phyloP scores from a whole-genome alignment of 2,329 filamentous ascomycete species.

The Pseudomassariella vexata region DNA sequence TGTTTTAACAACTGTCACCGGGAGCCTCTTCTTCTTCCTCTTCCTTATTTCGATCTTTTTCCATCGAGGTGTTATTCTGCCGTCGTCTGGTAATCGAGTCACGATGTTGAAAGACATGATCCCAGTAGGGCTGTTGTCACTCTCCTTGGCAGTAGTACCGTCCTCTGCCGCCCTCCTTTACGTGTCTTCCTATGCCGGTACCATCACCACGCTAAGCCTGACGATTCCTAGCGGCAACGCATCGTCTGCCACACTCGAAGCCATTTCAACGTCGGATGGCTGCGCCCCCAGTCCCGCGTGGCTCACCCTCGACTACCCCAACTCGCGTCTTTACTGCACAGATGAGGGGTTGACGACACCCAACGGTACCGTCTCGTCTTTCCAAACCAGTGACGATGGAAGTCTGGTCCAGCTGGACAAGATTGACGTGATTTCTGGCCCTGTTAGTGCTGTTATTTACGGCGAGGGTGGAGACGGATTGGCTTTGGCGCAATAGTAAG shows the following conservation, averaged over 20 bases:
- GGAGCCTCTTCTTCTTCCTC: no score
- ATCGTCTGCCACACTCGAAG: constrained; percentile 29
- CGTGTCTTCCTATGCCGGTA: constrained; percentile 42
- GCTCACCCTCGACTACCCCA: constrained; percentile 46
- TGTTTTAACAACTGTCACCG: no score
- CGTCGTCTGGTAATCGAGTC: no score
- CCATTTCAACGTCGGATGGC: constrained; percentile 25
- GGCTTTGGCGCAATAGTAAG: constrained; percentile 41
- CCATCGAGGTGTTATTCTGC: no score
- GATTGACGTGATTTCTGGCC: constrained; percentile 29
- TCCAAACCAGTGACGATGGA: constrained; percentile 30
- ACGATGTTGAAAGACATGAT: constrained; percentile 21
- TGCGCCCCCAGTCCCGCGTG: constrained; percentile 51
- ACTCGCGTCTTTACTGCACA: constrained; percentile 46
- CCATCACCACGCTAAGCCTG: constrained; percentile 41
- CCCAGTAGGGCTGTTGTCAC: constrained; percentile 19
- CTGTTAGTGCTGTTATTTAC: constrained; percentile 38
- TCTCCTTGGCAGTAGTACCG: constrained; percentile 19
- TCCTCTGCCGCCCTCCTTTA: constrained; percentile 36
- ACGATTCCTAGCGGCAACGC: constrained; percentile 19
- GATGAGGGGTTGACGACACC: constrained; percentile 44
- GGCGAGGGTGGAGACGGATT: constrained; percentile 33
- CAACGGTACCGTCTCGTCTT: constrained; percentile 39
- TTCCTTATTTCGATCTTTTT: no score
- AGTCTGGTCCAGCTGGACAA: constrained; percentile 30